These are phyloP conservation scores for Cokeromyces recurvatus DNA, from an alignment of 371 early-diverging fungal species.

Conservation along the genomic window DNA sequence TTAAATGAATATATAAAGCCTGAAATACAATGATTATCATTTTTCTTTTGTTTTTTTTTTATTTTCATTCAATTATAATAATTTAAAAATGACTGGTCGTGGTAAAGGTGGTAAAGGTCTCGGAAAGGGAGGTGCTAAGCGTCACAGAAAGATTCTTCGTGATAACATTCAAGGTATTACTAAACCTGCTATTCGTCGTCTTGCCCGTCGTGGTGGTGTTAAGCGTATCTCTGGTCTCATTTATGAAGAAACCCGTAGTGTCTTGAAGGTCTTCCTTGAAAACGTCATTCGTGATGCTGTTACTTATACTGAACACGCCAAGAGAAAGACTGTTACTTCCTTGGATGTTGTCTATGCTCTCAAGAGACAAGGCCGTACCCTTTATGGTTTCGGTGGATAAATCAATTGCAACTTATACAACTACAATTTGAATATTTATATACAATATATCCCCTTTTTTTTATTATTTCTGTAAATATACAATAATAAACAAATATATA, in stretches of 20 bases:
- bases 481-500: no score
- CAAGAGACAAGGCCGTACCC: slow-evolving; percentile 98
- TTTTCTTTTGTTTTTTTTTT: slow-evolving; percentile 12
- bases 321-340: slow-evolving; percentile 98
- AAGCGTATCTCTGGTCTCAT: slow-evolving; percentile 99
- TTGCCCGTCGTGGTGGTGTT: slow-evolving; percentile 99
- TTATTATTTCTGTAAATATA: background rate
- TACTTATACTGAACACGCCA: slow-evolving; percentile 99
- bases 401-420: no score
- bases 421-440: no score
- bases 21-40: background rate
- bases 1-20: no score
- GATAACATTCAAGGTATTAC: slow-evolving; percentile 99
- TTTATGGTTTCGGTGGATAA: slow-evolving; percentile 55
- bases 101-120: slow-evolving; percentile 98
- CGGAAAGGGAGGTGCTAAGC: slow-evolving; percentile 98
- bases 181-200: slow-evolving; percentile 99
- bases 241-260: slow-evolving; percentile 98
- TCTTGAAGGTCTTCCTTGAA: slow-evolving; percentile 97
- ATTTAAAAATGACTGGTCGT: slow-evolving; percentile 78
- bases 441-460: background rate
- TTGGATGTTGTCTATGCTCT: slow-evolving; percentile 93
- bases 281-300: slow-evolving; percentile 98
- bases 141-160: slow-evolving; percentile 99
- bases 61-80: slow-evolving; percentile 8